Percentiles rank a stretch among this genome's conserved stretches.
Evolutionary conservation across 106 monocot species (phyloP).

Genomic region (Dendrobium chrysotoxum): DNA sequence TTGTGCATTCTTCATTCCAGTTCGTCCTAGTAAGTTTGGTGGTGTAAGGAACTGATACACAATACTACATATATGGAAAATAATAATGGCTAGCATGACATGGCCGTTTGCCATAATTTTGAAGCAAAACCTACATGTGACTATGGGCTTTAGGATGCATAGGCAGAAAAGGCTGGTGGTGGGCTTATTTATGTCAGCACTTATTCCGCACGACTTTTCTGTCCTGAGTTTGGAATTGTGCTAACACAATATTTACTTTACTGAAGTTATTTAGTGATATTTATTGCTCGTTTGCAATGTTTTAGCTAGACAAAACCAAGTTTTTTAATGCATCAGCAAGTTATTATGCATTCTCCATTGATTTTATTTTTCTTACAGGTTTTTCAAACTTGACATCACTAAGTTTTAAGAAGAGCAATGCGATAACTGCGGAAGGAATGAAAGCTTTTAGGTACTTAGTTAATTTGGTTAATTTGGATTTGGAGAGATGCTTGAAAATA

Average conservation of each 20-base stretch:
- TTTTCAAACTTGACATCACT: slow-evolving; percentile 77
- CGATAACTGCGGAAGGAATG: slow-evolving; percentile 79
- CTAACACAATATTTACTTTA: background rate
- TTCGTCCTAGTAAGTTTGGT: too few relatives aligned
- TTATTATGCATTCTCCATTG: background rate
- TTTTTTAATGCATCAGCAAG: background rate
- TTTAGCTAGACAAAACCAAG: background rate
- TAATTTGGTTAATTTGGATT: slow-evolving; percentile 86
- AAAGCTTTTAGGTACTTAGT: slow-evolving; percentile 55
- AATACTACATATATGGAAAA: too few relatives aligned
- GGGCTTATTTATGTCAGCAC: background rate
- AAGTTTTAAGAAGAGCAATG: slow-evolving; percentile 80
- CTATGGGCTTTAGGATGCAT: background rate
- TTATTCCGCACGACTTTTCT: background rate
- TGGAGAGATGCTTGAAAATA: slow-evolving; percentile 82
- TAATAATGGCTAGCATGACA: too few relatives aligned
- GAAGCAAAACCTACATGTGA: background rate
- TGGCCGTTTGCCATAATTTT: background rate
- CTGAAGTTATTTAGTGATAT: background rate
- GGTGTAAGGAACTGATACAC: too few relatives aligned
- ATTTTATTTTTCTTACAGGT: slow-evolving; percentile 30
- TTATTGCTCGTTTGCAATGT: background rate
- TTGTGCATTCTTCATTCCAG: too few relatives aligned
- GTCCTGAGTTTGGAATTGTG: background rate
- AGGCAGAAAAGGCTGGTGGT: background rate